Evolutionary conservation across 2,329 filamentous ascomycete genomes (phyloP).

Genomic region (Xylariaceae sp.): DNA sequence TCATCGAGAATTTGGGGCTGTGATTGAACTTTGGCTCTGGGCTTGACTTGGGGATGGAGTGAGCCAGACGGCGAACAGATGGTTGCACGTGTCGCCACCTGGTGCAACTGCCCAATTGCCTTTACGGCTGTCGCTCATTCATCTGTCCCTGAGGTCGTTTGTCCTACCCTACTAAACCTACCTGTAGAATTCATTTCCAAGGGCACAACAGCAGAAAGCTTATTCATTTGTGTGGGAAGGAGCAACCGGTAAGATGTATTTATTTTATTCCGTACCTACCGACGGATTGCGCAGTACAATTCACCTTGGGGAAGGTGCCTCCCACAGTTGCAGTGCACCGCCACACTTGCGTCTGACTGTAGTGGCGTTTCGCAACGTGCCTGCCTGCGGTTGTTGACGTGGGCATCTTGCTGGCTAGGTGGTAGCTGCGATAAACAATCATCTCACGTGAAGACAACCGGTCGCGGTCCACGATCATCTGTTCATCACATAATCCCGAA

Average conservation of each 20-base stretch:
- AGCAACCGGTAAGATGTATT: no score
- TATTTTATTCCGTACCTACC: neutral
- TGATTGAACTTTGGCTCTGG: no score
- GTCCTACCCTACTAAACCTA: no score
- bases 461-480: neutral
- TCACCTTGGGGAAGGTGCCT: neutral
- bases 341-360: conserved; percentile 1
- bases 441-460: neutral
- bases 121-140: no score
- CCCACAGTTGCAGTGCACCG: conserved; percentile 3
- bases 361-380: conserved; percentile 3
- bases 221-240: no score
- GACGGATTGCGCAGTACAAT: neutral
- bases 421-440: neutral
- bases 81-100: no score
- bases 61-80: no score
- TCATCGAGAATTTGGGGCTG: neutral
- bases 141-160: no score
- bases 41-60: no score
- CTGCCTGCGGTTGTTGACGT: conserved; percentile 13
- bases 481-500: neutral
- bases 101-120: no score
- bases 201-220: no score
- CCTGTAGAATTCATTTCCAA: no score
- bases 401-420: conserved; percentile 20